These are phyloP conservation scores for Byssochlamys sp. DNA, from an alignment of 2,329 filamentous ascomycete genomes.

Conservation along the genomic window DNA sequence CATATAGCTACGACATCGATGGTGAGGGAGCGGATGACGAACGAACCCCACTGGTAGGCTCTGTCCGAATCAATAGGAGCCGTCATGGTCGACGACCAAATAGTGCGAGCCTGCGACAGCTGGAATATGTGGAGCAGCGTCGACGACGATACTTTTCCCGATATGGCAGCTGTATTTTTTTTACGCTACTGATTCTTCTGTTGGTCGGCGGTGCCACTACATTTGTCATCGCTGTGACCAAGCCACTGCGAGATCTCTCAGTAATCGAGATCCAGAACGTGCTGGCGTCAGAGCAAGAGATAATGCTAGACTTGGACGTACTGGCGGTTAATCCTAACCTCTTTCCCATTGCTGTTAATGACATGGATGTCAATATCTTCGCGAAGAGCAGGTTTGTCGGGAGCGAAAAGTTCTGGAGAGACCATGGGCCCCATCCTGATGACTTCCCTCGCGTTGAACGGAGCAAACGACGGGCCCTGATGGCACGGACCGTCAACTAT, in stretches of 20 bases:
- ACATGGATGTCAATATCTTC: conserved; percentile 85
- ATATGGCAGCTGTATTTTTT: conserved; percentile 75
- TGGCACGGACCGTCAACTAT: conserved; percentile 20
- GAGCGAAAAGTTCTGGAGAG: conserved; percentile 38
- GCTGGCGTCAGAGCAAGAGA: conserved; percentile 82
- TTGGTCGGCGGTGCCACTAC: conserved; percentile 76
- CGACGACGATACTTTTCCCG: conserved; percentile 58
- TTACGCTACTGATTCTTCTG: conserved; percentile 71
- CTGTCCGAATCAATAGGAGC: conserved; percentile 52
- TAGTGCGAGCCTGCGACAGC: conserved; percentile 53
- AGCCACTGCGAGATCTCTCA: conserved; percentile 69
- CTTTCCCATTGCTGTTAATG: conserved; percentile 72
- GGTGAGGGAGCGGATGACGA: conserved; percentile 78
- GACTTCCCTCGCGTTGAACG: conserved; percentile 22
- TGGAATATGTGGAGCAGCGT: conserved; percentile 63
- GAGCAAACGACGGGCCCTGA: conserved; percentile 24
- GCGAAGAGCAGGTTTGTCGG: conserved; percentile 86
- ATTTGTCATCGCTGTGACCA: conserved; percentile 84
- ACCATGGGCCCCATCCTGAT: conserved; percentile 18
- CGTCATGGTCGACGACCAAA: conserved; percentile 46
- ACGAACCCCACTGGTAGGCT: conserved; percentile 66
- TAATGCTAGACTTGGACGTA: conserved; percentile 87
- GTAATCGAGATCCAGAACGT: conserved; percentile 79
- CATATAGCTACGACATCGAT: conserved; percentile 69
- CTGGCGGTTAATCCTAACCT: conserved; percentile 87